Percentiles rank a stretch among this genome's conserved stretches.
Conservation (phyloP, 2,329 filamentous ascomycete species). For the Rhexocercosporidium sp. region DNA sequence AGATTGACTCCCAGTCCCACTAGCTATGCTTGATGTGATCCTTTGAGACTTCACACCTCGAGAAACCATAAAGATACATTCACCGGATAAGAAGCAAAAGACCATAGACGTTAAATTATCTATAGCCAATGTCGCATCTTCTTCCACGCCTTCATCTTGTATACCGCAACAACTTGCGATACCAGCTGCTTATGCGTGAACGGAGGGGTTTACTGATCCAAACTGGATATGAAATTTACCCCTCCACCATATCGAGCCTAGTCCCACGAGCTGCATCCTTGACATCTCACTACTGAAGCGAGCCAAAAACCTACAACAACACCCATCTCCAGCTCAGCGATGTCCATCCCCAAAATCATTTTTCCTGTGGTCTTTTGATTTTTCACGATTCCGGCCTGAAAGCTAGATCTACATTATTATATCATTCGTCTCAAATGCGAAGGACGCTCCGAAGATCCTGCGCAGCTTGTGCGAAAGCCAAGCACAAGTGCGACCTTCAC, state of each 20-base stretch:
- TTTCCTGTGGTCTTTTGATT: background rate
- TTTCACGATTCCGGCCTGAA: too few species aligned
- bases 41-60: too few species aligned
- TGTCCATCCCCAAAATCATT: background rate
- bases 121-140: too few species aligned
- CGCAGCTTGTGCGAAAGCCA: conserved; percentile 59
- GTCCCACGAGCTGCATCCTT: background rate
- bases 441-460: conserved; percentile 62
- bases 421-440: conserved; percentile 55
- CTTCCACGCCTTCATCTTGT: too few species aligned
- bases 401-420: background rate
- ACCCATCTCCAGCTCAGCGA: background rate
- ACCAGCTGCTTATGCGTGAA: too few species aligned
- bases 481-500: conserved; percentile 60
- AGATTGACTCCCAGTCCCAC: too few species aligned
- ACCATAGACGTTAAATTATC: too few species aligned
- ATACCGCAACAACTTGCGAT: too few species aligned
- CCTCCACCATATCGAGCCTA: background rate
- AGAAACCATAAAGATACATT: too few species aligned
- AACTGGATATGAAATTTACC: too few species aligned
- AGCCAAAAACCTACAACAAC: background rate
- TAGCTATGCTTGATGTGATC: too few species aligned
- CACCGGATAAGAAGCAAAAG: too few species aligned
- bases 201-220: background rate
- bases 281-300: background rate